These are phyloP conservation scores for Phoma sp. DNA, from an alignment of 2,329 filamentous ascomycete species.

Conservation along the genomic window DNA sequence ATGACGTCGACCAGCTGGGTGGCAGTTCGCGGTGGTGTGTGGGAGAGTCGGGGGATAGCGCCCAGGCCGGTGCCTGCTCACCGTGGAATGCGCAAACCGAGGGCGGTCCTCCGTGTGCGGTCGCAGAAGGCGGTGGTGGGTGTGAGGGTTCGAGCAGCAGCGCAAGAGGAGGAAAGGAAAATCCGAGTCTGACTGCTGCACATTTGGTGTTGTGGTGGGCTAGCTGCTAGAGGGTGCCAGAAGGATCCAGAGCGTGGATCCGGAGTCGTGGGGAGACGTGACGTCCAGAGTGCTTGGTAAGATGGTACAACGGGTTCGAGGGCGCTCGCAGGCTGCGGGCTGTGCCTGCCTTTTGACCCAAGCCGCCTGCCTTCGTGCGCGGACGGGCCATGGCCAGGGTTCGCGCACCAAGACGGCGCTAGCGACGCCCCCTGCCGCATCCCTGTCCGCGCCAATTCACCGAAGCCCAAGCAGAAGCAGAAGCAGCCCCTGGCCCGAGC, in stretches of 20 bases:
- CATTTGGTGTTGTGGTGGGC: conserved; percentile 39
- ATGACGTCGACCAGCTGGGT: conserved; percentile 17
- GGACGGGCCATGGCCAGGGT: conserved; percentile 16
- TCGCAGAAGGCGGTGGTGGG: conserved; percentile 26
- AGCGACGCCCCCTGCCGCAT: not conserved
- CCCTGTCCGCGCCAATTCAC: conserved; percentile 23
- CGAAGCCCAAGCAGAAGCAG: conserved; percentile 23
- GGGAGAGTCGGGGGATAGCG: conserved; percentile 26
- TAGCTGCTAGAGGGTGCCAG: conserved; percentile 36
- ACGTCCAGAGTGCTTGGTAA: conserved; percentile 41
- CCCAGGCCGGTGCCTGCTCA: conserved; percentile 46
- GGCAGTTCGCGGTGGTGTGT: too few species aligned
- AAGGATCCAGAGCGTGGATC: conserved; percentile 45
- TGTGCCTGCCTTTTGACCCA: conserved; percentile 31
- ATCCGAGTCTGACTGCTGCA: conserved; percentile 43
- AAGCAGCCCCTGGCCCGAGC: too few species aligned
- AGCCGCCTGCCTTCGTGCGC: conserved; percentile 25
- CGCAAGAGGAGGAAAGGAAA: conserved; percentile 39
- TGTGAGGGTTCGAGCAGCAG: conserved; percentile 41
- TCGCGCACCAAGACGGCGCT: conserved; percentile 19
- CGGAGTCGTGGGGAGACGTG: conserved; percentile 25
- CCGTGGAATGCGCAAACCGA: conserved; percentile 42
- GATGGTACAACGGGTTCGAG: conserved; percentile 25
- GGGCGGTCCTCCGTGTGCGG: conserved; percentile 32
- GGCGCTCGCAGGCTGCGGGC: conserved; percentile 28